These are phyloP conservation scores for Lipomyces spencermartinsiae DNA, from an alignment of 805 yeast species.

Conservation along the genomic window DNA sequence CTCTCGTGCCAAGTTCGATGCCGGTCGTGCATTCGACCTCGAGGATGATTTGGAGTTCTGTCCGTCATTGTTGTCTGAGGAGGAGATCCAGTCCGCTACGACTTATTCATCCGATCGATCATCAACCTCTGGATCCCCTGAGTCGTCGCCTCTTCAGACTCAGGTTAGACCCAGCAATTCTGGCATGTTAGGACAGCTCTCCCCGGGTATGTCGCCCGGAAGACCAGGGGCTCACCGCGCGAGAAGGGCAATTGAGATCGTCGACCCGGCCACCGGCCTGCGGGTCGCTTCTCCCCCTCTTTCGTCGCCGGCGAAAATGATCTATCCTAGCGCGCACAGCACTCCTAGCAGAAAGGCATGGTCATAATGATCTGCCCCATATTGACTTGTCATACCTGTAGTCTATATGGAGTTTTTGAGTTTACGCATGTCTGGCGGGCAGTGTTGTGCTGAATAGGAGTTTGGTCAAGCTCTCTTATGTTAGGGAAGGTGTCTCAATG, in stretches of 20 bases:
- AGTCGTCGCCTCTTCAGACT: conserved; percentile 38
- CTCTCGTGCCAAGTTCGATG: conserved; percentile 53
- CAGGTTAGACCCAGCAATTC: conserved; percentile 27
- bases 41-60: conserved; percentile 78
- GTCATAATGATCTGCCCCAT: conserved; percentile 12
- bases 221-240: conserved; percentile 25
- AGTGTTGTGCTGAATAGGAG: conserved; percentile 7
- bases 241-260: conserved; percentile 52
- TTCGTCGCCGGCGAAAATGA: conserved; percentile 31
- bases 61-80: conserved; percentile 50
- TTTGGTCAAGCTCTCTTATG: conserved; percentile 3
- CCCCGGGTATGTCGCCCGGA: conserved; percentile 32
- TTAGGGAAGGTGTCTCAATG: neutral
- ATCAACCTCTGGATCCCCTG: conserved; percentile 39
- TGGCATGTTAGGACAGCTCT: conserved; percentile 29
- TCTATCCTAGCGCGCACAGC: conserved; percentile 19
- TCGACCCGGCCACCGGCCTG: conserved; percentile 62
- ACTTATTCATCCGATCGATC: conserved; percentile 37
- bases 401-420: neutral
- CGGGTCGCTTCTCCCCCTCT: conserved; percentile 54
- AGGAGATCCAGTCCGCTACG: conserved; percentile 33
- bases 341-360: conserved; percentile 28
- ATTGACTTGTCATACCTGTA: neutral
- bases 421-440: neutral
- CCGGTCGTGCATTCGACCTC: conserved; percentile 70